Evolutionary conservation across 1,284 basidiomycete genomes (phyloP), one percentile per base, ranked within the genome.

Genomic region (Abortiporus biennis): DNA sequence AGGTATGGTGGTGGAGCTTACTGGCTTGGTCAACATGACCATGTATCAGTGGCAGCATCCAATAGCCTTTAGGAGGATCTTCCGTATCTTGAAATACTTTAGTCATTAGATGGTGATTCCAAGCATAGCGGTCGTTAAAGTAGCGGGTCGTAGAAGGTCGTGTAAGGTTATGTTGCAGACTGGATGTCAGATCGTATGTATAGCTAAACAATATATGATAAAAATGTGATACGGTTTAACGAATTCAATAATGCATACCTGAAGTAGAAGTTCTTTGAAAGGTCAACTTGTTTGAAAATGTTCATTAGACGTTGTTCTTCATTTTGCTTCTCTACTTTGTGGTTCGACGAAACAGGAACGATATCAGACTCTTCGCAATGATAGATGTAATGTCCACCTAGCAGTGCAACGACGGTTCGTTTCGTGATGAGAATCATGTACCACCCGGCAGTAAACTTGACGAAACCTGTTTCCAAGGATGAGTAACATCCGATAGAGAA

Each of bases 221-320:
- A 22, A 5, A 17, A 2, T 1, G 6, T 3, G 15, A 19, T 17
- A 20, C 3, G 29, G 25, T 25, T 25, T n/a, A n/a, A n/a, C n/a
- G 31, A 39, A 15, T 8, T 42, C 29, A 5, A 15, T 3, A 32
- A 43, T n/a, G 19, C 59, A 40, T 53, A 95, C 90, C 91, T 94
- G 64, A 99, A 99, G 68, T 99, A 99, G 62, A 99, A 99, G 66
- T 99, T 98, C 69, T 99, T 98, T 37, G 88, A 88, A 69, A 99
- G 79, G 55, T 99, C 96, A 3, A 99, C 94, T 61, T 95, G 92
- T 59, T 92, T 93, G 70, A 99, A 99, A n/a, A 89, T 80, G 47
- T 83, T 86, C 63, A 96, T 80, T 29, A 93, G 72, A 46, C 86
- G 78, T 49, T 86, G 82, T 57, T 95, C 92, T 56, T 94, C 90